Conservation (phyloP, 768 basidiomycete genomes). For the Amanita muscaria region DNA sequence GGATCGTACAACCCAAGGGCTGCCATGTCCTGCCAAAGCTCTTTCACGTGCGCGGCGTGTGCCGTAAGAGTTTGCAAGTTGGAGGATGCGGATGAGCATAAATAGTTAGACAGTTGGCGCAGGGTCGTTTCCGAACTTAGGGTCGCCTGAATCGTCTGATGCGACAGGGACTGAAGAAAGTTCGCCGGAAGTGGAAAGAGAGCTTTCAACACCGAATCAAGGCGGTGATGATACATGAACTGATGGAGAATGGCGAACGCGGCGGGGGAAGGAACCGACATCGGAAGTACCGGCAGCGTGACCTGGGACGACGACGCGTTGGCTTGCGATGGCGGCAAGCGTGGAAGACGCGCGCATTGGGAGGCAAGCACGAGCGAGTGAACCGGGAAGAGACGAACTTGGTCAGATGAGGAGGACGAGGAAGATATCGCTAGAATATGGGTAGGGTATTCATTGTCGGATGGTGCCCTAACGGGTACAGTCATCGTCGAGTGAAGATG, state of each 20-base stretch:
- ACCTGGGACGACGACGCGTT: slow-evolving; percentile 21
- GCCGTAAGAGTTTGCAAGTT: slow-evolving; percentile 37
- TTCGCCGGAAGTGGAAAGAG: slow-evolving; percentile 51
- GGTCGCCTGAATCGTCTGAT: slow-evolving; percentile 32
- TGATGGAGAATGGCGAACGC: slow-evolving; percentile 57
- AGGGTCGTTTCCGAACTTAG: slow-evolving; percentile 42
- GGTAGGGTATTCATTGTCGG: slow-evolving; percentile 35
- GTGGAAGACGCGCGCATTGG: slow-evolving; percentile 48
- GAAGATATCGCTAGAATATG: slow-evolving; percentile 50
- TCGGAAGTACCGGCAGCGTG: slow-evolving; percentile 54
- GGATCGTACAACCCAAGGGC: slow-evolving; percentile 65
- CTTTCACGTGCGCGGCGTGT: slow-evolving; percentile 64
- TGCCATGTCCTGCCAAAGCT: slow-evolving; percentile 73
- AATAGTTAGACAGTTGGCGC: slow-evolving; percentile 46
- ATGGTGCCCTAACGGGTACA: slow-evolving; percentile 27
- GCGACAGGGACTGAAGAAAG: slow-evolving; percentile 36
- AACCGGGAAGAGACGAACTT: slow-evolving; percentile 46
- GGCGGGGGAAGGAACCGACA: slow-evolving; percentile 62
- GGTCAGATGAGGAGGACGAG: slow-evolving; percentile 37
- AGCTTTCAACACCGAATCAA: slow-evolving; percentile 46
- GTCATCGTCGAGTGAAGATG: slow-evolving; percentile 55
- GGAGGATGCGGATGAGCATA: slow-evolving; percentile 37
- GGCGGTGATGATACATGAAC: slow-evolving; percentile 63
- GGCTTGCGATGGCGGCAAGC: slow-evolving; percentile 32
- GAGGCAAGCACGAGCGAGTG: slow-evolving; percentile 57